Percentiles rank a stretch among this genome's conserved stretches.
Conservation (phyloP, 352 stramenopile genomes). For the Saprolegnia diclina region DNA sequence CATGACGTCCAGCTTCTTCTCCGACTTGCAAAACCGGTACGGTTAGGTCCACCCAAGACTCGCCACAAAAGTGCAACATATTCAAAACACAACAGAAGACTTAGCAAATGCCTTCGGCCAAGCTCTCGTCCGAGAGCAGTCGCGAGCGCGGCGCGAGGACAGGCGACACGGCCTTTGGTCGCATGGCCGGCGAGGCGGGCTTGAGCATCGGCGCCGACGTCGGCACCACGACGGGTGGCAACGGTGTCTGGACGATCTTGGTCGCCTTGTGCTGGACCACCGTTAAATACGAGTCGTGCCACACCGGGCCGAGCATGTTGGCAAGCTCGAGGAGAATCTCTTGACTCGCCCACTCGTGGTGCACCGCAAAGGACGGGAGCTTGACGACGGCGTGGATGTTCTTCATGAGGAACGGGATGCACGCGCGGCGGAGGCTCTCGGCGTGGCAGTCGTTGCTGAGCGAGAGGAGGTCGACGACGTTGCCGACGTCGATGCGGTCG, state of each 20-base stretch:
- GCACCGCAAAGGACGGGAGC: slow-evolving; percentile 60
- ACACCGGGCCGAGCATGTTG: slow-evolving; percentile 67
- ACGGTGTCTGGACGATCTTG: not conserved
- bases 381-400: slow-evolving; percentile 33
- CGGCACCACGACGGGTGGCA: not conserved
- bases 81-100: slow-evolving; percentile 10
- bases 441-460: slow-evolving; percentile 27
- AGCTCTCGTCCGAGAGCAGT: slow-evolving; percentile 20
- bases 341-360: slow-evolving; percentile 74
- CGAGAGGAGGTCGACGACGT: slow-evolving; percentile 25
- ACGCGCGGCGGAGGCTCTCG: slow-evolving; percentile 12
- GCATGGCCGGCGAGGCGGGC: not conserved
- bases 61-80: too few species aligned
- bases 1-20: slow-evolving; percentile 88
- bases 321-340: slow-evolving; percentile 79
- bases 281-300: slow-evolving; percentile 68
- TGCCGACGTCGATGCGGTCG: slow-evolving; percentile 17
- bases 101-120: slow-evolving; percentile 28
- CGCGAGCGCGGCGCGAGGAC: not conserved
- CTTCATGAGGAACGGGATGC: slow-evolving; percentile 27
- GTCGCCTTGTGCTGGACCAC: slow-evolving; percentile 30
- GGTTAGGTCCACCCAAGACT: too few species aligned
- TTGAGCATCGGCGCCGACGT: not conserved
- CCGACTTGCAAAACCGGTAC: slow-evolving; percentile 78
- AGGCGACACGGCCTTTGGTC: slow-evolving; percentile 18